Evolutionary conservation across 1,284 basidiomycete species (phyloP).

Genomic region (Puccinia polysora): DNA sequence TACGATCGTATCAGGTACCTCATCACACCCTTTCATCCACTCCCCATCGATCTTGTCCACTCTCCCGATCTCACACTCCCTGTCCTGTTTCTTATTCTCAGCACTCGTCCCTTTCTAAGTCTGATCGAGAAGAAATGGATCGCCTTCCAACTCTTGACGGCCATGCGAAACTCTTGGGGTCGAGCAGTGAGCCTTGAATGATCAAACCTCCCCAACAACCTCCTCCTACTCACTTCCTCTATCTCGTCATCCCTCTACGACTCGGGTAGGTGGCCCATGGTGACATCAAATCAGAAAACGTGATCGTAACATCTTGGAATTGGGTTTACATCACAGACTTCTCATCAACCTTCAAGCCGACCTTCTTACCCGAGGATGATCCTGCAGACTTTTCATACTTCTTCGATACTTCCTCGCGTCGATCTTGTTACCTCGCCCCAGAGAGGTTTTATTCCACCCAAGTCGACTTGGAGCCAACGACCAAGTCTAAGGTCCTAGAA

Average conservation of each 20-base stretch:
- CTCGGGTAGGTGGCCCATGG: slow-evolving; percentile 76
- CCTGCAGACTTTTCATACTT: slow-evolving; percentile 97
- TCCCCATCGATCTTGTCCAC: not conserved
- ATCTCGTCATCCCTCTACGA: no score
- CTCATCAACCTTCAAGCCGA: slow-evolving; percentile 87
- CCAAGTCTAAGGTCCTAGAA: slow-evolving; percentile 79
- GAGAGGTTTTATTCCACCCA: slow-evolving; percentile 85
- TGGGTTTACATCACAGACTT: slow-evolving; percentile 95
- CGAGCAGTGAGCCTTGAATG: slow-evolving; percentile 56
- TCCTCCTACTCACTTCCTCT: not conserved
- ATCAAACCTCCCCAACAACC: not conserved
- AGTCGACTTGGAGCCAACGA: slow-evolving; percentile 60
- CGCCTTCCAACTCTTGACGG: slow-evolving; percentile 83
- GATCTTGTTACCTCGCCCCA: slow-evolving; percentile 93
- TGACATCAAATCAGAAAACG: slow-evolving; percentile 96
- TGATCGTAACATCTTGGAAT: slow-evolving; percentile 93
- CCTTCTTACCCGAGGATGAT: slow-evolving; percentile 89
- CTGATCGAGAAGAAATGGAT: slow-evolving; percentile 97
- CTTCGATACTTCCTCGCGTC: slow-evolving; percentile 87
- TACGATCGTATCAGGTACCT: slow-evolving; percentile 94
- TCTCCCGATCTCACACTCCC: not conserved
- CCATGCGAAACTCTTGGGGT: slow-evolving; percentile 73
- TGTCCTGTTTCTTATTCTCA: slow-evolving; percentile 51
- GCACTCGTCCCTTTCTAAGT: slow-evolving; percentile 90
- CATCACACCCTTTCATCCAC: no score